Evolutionary conservation across 2,329 filamentous ascomycete species (phyloP), one percentile per base, ranked within the genome.

Genomic region (Xylariaceae sp.): DNA sequence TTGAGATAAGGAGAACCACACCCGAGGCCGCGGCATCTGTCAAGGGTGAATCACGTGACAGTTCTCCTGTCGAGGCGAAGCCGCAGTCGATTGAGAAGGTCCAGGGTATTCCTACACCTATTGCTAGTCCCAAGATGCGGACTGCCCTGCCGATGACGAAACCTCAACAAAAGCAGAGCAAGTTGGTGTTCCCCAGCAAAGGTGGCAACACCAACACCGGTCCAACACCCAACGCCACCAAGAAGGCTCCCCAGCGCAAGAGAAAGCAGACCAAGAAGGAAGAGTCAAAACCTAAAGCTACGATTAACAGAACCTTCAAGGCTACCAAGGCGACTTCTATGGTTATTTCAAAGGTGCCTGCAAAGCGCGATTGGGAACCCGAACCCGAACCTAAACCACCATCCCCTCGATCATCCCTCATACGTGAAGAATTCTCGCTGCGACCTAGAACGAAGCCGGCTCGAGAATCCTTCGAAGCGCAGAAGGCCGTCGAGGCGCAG

Each of bases 61-160:
- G n/a, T 23, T 60, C 66, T 9, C 61, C 63, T 18, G 12, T 59
- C 18, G 70, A 73, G 20, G 67, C 69, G 58, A 76, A 74, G 57
- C 65, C 70, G n/a, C 75, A 75, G 63, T 71, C 73, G 21, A 71
- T 76, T 26, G 73, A 78, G 46, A 75, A 77, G 21, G 67, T 74
- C 18, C 74, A 79, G 60, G 77, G 79, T 47, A 85, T 88, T 37
- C 81, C 79, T 2, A 88, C 84, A 1, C 84, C 84, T 6, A 77
- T 73, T 47, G 77, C 83, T 19, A 87, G 82, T 65, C 84, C 84
- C 42, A 80, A 75, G 63, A 72, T 78, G 20, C 73, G 73, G 20
- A 72, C 73, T 46, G 67, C 74, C 19, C 64, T 76, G 16, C 75
- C 77, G 32, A 72, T 66, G 56, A 80, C 67, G 55, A 71, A 64